phyloP scores from a whole-genome alignment of 2,329 filamentous ascomycete species.

The Aspergillus flavus region DNA sequence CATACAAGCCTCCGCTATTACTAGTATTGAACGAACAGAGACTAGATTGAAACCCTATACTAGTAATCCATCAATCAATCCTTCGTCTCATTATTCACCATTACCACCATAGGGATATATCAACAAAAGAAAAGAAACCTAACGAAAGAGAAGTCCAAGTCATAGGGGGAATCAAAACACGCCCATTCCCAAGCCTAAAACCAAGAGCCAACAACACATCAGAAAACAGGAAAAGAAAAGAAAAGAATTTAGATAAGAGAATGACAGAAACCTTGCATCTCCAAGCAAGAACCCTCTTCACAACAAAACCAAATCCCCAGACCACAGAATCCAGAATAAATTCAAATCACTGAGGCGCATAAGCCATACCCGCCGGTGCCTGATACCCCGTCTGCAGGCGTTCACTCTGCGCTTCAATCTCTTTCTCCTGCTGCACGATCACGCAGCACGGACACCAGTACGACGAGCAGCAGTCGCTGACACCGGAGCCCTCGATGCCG shows the following conservation, averaged over 20 bases:
- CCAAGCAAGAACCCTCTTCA: too few species aligned
- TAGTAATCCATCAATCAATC: neutral
- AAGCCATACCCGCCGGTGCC: constrained; percentile 27
- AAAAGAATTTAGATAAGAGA: neutral
- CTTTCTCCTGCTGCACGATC: constrained; percentile 62
- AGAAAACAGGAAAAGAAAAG: neutral
- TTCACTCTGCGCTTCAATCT: constrained; percentile 37
- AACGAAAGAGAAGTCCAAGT: neutral
- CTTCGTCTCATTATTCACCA: neutral
- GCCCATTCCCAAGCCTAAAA: too few species aligned
- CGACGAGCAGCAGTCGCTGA: constrained; percentile 55
- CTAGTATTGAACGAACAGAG: neutral
- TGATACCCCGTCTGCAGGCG: constrained; percentile 27
- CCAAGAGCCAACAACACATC: neutral
- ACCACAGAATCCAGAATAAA: too few species aligned
- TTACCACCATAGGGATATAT: neutral
- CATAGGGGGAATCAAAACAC: too few species aligned
- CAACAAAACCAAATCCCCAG: neutral
- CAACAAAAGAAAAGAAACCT: neutral
- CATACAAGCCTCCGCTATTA: neutral
- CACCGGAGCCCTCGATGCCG: constrained; percentile 54
- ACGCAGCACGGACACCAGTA: constrained; percentile 62
- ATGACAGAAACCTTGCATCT: neutral
- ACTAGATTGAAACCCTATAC: neutral
- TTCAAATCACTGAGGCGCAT: constrained; percentile 8